Evolutionary conservation across 495 filamentous ascomycete species (phyloP).

Genomic region (Xylaria nigripes): DNA sequence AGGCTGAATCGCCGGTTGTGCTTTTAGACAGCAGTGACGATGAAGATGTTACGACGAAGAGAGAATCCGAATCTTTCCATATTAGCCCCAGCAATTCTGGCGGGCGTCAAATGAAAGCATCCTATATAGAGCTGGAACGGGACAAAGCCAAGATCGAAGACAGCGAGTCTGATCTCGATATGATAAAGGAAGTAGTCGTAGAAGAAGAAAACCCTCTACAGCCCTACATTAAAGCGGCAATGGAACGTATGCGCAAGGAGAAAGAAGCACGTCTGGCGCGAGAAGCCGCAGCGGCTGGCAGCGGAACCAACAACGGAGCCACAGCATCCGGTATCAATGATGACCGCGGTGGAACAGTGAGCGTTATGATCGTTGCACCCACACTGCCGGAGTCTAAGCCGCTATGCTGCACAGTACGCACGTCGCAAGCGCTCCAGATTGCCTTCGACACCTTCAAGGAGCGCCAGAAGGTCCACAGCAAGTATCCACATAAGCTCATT

Average conservation of each 20-base stretch:
- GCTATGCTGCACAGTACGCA: constrained; percentile 57
- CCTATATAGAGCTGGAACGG: background rate
- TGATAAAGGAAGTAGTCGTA: background rate
- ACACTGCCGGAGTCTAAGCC: constrained; percentile 52
- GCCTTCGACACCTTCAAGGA: constrained; percentile 55
- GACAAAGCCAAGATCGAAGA: constrained; percentile 13
- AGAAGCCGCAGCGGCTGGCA: constrained; percentile 7
- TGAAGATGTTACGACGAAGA: constrained; percentile 5
- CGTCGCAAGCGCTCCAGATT: constrained; percentile 56
- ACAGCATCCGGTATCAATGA: background rate
- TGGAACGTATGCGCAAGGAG: constrained; percentile 18
- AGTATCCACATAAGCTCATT: constrained; percentile 36
- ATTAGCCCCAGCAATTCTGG: background rate
- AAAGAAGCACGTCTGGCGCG: constrained; percentile 19
- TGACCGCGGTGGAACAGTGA: constrained; percentile 29
- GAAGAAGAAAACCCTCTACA: constrained; percentile 23
- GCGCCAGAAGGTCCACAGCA: constrained; percentile 41
- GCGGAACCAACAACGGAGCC: constrained; percentile 11
- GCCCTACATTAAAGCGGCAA: constrained; percentile 26
- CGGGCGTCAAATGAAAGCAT: background rate
- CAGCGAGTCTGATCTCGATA: constrained; percentile 9
- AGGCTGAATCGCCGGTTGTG: constrained; percentile 5
- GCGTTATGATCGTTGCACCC: constrained; percentile 66
- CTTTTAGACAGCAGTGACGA: constrained; percentile 13
- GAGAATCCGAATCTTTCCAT: background rate